Evolutionary conservation across 106 monocot species (phyloP), one percentile per base, ranked within the genome.

Genomic region (Dactylorhiza incarnata): DNA sequence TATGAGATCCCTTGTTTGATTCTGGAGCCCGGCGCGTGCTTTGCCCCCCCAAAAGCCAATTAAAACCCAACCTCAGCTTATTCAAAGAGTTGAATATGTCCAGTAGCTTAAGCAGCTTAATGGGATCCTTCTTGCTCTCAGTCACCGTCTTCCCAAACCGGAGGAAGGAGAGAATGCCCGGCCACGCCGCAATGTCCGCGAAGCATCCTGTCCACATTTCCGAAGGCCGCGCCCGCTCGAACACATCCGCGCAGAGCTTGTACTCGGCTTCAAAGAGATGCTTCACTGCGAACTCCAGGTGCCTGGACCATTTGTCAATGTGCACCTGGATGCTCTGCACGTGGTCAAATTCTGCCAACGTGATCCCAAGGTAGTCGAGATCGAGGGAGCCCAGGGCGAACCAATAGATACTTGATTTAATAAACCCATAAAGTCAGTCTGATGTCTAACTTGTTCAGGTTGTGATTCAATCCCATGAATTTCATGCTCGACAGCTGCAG

Each of bases 181-280:
- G 82, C 70, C 85, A 84, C 1, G 89, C 78, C 0, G 89, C 93
- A 9, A 97, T 85, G 23, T 93, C 87, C 0, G 91, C 87, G 29
- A 97, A 97, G 78, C 96, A 97, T 1, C 80, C 86, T 6, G 71
- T 78, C 74, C 79, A 82, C 8, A 81, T 49, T 6, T 89, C 86
- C 1, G 74, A 70, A 0, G 83, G 81, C 1, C 84, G 82, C 0
- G 75, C 70, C 9, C 77, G 43, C 52, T 83, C 85, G 7, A 93
- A 89, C 50, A 97, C 87, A 9, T 86, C 87, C 14, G 29, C 61
- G 85, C 93, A 91, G 43, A 97, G 84, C 82, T 84, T 89, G 77
- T 81, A 81, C 86, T 97, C 96, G 9, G 88, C 83, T 72, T 93
- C 93, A n/a, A 97, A 83, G 49, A 97, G 82, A 77, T 91, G 88